Percentiles rank a stretch among this genome's conserved stretches.
phyloP scores from a whole-genome alignment of 2,329 filamentous ascomycete genomes.

The Apiospora sp. region DNA sequence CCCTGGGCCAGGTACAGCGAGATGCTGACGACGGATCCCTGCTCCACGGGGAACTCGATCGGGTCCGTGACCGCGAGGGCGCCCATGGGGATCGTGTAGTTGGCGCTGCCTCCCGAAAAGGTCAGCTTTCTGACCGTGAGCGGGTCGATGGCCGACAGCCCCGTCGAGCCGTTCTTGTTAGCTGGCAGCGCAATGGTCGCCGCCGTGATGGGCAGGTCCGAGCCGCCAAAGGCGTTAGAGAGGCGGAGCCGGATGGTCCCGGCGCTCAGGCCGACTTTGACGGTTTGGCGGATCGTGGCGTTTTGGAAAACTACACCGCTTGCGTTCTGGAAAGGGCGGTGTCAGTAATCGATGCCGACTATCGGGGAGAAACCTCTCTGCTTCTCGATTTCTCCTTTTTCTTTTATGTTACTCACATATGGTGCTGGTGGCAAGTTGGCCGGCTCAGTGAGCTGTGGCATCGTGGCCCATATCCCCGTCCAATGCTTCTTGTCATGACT shows the following conservation, averaged over 20 bases:
- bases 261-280: slow-evolving; percentile 62
- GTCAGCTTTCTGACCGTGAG: slow-evolving; percentile 58
- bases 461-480: slow-evolving; percentile 68
- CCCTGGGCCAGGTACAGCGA: slow-evolving; percentile 66
- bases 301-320: slow-evolving; percentile 61
- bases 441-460: slow-evolving; percentile 69
- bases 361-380: neutral
- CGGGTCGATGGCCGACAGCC: slow-evolving; percentile 55
- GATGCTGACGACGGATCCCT: slow-evolving; percentile 59
- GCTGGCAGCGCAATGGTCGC: slow-evolving; percentile 62
- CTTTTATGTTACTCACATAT: slow-evolving; percentile 53
- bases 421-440: slow-evolving; percentile 64
- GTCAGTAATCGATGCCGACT: neutral
- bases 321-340: slow-evolving; percentile 53
- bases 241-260: slow-evolving; percentile 64
- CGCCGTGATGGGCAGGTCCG: slow-evolving; percentile 63
- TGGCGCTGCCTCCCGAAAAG: slow-evolving; percentile 60
- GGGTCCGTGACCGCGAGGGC: slow-evolving; percentile 67
- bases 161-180: slow-evolving; percentile 54
- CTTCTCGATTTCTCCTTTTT: neutral
- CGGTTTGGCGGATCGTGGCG: slow-evolving; percentile 68
- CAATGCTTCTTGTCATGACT: slow-evolving; percentile 52
- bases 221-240: slow-evolving; percentile 67
- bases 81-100: slow-evolving; percentile 59
- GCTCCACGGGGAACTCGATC: slow-evolving; percentile 55